phyloP scores from a whole-genome alignment of 2,329 filamentous ascomycete species.

The Fusarium sp. region DNA sequence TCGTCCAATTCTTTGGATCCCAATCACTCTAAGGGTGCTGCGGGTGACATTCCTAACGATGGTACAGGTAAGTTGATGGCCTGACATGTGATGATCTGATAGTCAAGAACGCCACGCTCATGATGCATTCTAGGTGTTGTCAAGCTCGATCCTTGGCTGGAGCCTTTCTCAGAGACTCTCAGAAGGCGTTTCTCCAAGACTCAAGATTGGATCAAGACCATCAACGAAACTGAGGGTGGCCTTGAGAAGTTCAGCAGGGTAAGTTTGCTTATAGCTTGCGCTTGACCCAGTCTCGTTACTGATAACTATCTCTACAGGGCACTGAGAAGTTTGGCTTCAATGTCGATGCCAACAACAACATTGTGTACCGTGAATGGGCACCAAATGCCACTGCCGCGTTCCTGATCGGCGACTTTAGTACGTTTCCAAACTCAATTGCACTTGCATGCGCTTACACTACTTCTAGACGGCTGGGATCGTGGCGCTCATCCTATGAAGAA shows the following conservation, averaged over 20 bases:
- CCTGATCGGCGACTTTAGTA: slow-evolving; percentile 95
- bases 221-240: slow-evolving; percentile 87
- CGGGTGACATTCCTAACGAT: slow-evolving; percentile 69
- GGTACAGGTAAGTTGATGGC: slow-evolving; percentile 70
- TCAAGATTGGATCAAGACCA: slow-evolving; percentile 86
- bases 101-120: slow-evolving; percentile 22
- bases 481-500: slow-evolving; percentile 88
- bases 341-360: slow-evolving; percentile 82
- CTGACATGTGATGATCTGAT: slow-evolving; percentile 41
- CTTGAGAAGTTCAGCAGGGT: slow-evolving; percentile 91
- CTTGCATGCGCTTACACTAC: slow-evolving; percentile 42
- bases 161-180: slow-evolving; percentile 83
- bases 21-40: slow-evolving; percentile 52
- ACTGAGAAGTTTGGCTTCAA: slow-evolving; percentile 89
- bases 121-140: slow-evolving; percentile 74
- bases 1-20: slow-evolving; percentile 58
- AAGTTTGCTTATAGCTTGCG: slow-evolving; percentile 45
- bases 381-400: slow-evolving; percentile 87
- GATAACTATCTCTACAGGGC: slow-evolving; percentile 64
- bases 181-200: slow-evolving; percentile 81
- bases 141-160: slow-evolving; percentile 88
- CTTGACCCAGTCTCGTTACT: slow-evolving; percentile 4
- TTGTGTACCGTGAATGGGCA: slow-evolving; percentile 95
- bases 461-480: slow-evolving; percentile 84
- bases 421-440: slow-evolving; percentile 44